phyloP scores from a whole-genome alignment of 2,329 filamentous ascomycete genomes.

The Xylaria sp. region DNA sequence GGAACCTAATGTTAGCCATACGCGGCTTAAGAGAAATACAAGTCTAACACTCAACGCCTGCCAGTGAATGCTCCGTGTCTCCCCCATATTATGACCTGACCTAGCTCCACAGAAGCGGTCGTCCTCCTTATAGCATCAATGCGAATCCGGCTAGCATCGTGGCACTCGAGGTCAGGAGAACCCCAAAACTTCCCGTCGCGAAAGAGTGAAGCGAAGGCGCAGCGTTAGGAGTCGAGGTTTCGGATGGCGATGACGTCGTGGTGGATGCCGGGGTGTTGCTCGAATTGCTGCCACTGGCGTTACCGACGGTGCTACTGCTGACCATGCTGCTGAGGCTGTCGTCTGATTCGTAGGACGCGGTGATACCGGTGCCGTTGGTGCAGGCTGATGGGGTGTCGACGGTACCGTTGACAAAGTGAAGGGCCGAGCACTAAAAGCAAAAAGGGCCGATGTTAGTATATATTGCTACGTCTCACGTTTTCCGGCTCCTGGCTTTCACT shows the following conservation, averaged over 20 bases:
- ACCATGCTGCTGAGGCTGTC: slow-evolving; percentile 51
- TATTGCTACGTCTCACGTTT: not conserved
- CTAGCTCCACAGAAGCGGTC: not conserved
- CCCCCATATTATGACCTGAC: not conserved
- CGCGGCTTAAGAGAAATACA: not conserved
- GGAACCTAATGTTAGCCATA: slow-evolving; percentile 4
- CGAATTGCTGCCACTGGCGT: slow-evolving; percentile 7
- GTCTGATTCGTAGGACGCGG: slow-evolving; percentile 43
- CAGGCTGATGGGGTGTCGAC: slow-evolving; percentile 49
- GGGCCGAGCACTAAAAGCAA: slow-evolving; percentile 60
- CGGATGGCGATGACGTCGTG: slow-evolving; percentile 23
- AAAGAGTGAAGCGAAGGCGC: slow-evolving; percentile 38
- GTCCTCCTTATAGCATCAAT: slow-evolving; percentile 37
- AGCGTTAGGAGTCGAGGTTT: slow-evolving; percentile 32
- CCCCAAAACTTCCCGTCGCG: slow-evolving; percentile 32
- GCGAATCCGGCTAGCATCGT: slow-evolving; percentile 41
- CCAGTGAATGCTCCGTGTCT: slow-evolving; percentile 9
- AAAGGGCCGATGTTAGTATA: slow-evolving; percentile 4
- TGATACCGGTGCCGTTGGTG: slow-evolving; percentile 54
- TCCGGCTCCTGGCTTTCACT: not conserved
- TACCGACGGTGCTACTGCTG: slow-evolving; percentile 37
- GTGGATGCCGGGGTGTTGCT: slow-evolving; percentile 27
- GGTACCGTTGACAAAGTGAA: slow-evolving; percentile 64
- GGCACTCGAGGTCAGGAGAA: slow-evolving; percentile 34
- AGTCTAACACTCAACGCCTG: slow-evolving; percentile 14